A percentile compares a stretch with the other conserved stretches of the same genome.
Evolutionary conservation across 1,284 basidiomycete species (phyloP).

Genomic region (Ceratorhiza oryzae-sativae): DNA sequence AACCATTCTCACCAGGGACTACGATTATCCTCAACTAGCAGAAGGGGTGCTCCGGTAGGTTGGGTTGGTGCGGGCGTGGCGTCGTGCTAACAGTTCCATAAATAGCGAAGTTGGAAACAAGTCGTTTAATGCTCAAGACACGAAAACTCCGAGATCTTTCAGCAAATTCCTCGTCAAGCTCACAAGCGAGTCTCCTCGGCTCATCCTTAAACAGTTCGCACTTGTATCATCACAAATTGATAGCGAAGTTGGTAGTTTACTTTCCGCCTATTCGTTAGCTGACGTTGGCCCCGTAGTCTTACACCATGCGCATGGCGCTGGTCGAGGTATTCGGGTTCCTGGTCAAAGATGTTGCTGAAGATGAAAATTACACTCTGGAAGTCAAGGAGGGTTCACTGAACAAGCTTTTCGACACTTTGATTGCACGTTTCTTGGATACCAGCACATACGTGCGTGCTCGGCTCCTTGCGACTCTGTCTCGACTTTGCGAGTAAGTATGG

Average conservation of each 20-base stretch:
- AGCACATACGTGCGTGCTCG: constrained; percentile 93
- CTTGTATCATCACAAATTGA: constrained; percentile 87
- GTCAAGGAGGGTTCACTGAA: constrained; percentile 84
- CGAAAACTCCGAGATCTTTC: constrained; percentile 87
- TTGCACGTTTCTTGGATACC: constrained; percentile 87
- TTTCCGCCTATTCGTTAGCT: constrained; percentile 10
- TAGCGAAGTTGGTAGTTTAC: constrained; percentile 71
- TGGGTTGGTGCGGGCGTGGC: background rate
- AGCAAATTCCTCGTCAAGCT: constrained; percentile 85
- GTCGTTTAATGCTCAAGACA: constrained; percentile 81
- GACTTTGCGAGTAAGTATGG: constrained; percentile 63
- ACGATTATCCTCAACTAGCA: constrained; percentile 86
- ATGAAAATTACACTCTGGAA: constrained; percentile 62
- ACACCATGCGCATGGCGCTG: constrained; percentile 94
- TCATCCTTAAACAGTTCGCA: constrained; percentile 89
- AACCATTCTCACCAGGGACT: constrained; percentile 80
- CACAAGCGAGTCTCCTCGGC: constrained; percentile 83
- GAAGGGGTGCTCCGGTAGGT: constrained; percentile 81
- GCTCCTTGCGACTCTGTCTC: constrained; percentile 78
- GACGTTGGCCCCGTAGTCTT: constrained; percentile 63
- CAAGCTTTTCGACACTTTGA: constrained; percentile 81
- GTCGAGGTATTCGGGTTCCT: constrained; percentile 86
- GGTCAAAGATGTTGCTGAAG: constrained; percentile 75
- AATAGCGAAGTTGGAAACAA: constrained; percentile 78
- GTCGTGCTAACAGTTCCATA: background rate